Conservation (phyloP, 2,329 filamentous ascomycete species). For the Pseudopyricularia javanii region DNA sequence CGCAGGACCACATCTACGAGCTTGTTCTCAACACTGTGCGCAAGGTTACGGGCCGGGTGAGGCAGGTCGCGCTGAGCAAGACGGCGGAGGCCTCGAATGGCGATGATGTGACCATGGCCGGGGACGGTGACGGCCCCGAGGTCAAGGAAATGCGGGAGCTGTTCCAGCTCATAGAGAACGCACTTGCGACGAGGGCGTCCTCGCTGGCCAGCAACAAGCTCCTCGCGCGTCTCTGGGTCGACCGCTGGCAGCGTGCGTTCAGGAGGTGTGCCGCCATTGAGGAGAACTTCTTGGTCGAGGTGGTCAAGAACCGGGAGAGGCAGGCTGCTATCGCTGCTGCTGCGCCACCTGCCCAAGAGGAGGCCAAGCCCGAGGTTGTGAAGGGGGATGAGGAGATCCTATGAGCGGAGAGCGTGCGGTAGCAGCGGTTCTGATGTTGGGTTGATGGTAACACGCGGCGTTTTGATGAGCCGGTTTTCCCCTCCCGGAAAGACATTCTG, state of each 20-base stretch:
- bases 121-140: constrained; percentile 37
- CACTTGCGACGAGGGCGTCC: constrained; percentile 62
- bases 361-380: not conserved
- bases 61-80: constrained; percentile 45
- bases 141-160: constrained; percentile 63
- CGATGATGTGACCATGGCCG: constrained; percentile 23
- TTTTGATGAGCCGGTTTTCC: not conserved
- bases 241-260: constrained; percentile 79
- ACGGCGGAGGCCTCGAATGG: constrained; percentile 19
- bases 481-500: not conserved
- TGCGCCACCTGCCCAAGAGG: not conserved
- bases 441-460: not conserved
- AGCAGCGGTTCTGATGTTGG: not conserved
- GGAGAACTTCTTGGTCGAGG: constrained; percentile 48
- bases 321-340: constrained; percentile 4
- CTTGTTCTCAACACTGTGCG: constrained; percentile 78
- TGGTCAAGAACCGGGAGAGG: constrained; percentile 12
- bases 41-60: constrained; percentile 79
- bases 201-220: constrained; percentile 48
- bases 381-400: not conserved
- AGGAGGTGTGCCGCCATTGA: constrained; percentile 72
- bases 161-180: constrained; percentile 71
- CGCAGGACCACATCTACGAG: constrained; percentile 72
- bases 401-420: not conserved
- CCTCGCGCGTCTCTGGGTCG: constrained; percentile 67